Evolutionary conservation across 2,329 filamentous ascomycete genomes (phyloP).

Genomic region (Apiospora kogelbergensis): DNA sequence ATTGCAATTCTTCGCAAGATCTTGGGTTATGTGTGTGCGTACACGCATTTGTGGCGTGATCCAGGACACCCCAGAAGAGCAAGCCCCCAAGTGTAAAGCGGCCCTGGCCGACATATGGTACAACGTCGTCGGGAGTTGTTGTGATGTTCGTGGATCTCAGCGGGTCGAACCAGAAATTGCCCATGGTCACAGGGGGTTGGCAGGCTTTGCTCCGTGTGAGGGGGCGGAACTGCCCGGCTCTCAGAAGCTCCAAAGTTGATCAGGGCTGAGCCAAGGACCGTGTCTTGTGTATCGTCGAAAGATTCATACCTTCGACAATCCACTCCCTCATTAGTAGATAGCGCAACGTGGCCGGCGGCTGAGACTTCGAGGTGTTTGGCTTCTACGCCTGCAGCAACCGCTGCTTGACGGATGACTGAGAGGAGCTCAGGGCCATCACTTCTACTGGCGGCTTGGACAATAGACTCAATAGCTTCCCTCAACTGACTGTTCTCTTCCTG

Average conservation of each 20-base stretch:
- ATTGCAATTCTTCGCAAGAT: conserved; percentile 7
- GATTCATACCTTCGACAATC: background rate
- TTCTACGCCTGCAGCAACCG: conserved; percentile 19
- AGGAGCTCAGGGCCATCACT: conserved; percentile 20
- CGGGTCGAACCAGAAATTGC: conserved; percentile 23
- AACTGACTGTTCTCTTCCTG: conserved; percentile 23
- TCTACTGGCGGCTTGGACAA: conserved; percentile 16
- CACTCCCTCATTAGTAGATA: background rate
- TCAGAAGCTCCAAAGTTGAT: background rate
- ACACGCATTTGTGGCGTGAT: conserved; percentile 22
- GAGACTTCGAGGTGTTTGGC: background rate
- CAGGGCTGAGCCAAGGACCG: background rate
- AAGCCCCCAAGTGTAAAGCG: conserved; percentile 25
- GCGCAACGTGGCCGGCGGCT: background rate
- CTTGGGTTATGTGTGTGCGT: conserved; percentile 15
- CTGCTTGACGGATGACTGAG: conserved; percentile 20
- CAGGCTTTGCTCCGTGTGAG: background rate
- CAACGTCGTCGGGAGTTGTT: conserved; percentile 19
- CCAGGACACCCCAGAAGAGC: conserved; percentile 27
- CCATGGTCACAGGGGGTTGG: conserved; percentile 15
- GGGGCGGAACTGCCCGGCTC: background rate
- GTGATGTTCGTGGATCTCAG: conserved; percentile 19
- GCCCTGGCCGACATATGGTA: conserved; percentile 26
- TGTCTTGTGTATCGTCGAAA: too few relatives aligned
- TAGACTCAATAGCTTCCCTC: conserved; percentile 22